A percentile compares a stretch with the other conserved stretches of the same genome.
Conservation (phyloP, 306 rosid genomes). For the Hippophae rhamnoides region DNA sequence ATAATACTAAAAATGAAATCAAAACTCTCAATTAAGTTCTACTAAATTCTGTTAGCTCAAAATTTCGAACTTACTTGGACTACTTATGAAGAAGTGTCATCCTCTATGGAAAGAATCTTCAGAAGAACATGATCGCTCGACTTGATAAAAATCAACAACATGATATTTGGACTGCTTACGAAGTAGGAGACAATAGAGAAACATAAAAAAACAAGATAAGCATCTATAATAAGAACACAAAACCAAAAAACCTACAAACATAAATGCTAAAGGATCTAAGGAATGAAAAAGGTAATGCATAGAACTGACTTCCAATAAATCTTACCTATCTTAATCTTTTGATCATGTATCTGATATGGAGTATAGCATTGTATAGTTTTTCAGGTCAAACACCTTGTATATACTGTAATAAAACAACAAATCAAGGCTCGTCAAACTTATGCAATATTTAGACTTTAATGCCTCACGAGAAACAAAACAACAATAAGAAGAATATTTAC, state of each 20-base stretch:
- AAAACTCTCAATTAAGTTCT: slow-evolving; percentile 36
- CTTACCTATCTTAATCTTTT: slow-evolving; percentile 85
- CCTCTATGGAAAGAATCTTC: slow-evolving; percentile 81
- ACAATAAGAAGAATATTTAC: slow-evolving; percentile 23
- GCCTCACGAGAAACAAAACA: slow-evolving; percentile 6
- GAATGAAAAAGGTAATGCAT: slow-evolving; percentile 4
- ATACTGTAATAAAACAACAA: slow-evolving; percentile 37
- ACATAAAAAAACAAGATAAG: not conserved
- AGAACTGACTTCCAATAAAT: slow-evolving; percentile 2
- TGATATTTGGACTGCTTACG: slow-evolving; percentile 70
- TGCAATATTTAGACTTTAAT: slow-evolving; percentile 4
- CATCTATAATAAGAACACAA: not conserved
- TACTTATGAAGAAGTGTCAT: slow-evolving; percentile 79
- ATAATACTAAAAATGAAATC: too few species aligned
- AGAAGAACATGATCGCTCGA: slow-evolving; percentile 77
- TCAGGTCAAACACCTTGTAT: too few species aligned
- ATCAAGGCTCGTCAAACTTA: slow-evolving; percentile 16
- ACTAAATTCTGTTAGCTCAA: slow-evolving; percentile 63
- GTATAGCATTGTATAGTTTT: slow-evolving; percentile 87
- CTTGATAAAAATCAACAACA: slow-evolving; percentile 67
- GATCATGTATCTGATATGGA: slow-evolving; percentile 76
- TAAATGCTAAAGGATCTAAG: not conserved
- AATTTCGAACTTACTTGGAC: slow-evolving; percentile 74
- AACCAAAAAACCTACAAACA: not conserved
- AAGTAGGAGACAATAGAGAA: slow-evolving; percentile 8